Evolutionary conservation across 306 rosid species (phyloP), one percentile per base, ranked within the genome.

Genomic region (Ormosia semicastrata): DNA sequence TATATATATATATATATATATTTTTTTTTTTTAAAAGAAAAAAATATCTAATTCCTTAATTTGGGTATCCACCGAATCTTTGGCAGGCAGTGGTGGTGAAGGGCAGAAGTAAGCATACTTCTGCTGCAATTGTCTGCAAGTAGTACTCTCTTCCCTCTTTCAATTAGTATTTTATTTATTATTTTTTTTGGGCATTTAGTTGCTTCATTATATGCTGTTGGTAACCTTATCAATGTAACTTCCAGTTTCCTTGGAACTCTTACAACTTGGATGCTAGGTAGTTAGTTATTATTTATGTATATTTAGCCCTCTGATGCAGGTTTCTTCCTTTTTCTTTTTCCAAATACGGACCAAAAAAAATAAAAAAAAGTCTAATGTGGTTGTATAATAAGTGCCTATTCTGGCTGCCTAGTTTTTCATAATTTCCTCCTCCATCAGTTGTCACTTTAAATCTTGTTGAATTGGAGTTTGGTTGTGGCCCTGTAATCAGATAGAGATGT

Each of bases 41-140:
- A 29, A 71, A 78, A 39, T 24, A 72, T 17, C 15, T 14, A 24
- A 62, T 66, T 85, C 52, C 17, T 77, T 82, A 77, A 76, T 81
- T 77, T 57, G 68, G 79, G 77, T 78, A n/a, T 63, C 84, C 75
- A 82, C 77, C 90, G 89, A 87, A 87, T 87, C 84, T 77, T 66
- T 86, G 89, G 86, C 87, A 86, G 90, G 76, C 84, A 85, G 71
- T 67, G 56, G 80, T 39, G 63, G 77, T 74, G 81, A 74, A 18
- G 58, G 50, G 80, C 73, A 73, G 76, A 37, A 78, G 41, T 10
- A 77, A 73, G 53, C 29, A 39, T 40, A 58, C 57, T 64, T 49
- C 71, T 65, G 57, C 69, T 77, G 71, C 34, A 32, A 56, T 50
- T 49, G 66, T 60, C 41, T 49, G 34, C 62, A 66, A 77, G 62